These are phyloP conservation scores for Diutina ranongensis DNA, from an alignment of 1,139 yeast genomes.

Conservation along the genomic window DNA sequence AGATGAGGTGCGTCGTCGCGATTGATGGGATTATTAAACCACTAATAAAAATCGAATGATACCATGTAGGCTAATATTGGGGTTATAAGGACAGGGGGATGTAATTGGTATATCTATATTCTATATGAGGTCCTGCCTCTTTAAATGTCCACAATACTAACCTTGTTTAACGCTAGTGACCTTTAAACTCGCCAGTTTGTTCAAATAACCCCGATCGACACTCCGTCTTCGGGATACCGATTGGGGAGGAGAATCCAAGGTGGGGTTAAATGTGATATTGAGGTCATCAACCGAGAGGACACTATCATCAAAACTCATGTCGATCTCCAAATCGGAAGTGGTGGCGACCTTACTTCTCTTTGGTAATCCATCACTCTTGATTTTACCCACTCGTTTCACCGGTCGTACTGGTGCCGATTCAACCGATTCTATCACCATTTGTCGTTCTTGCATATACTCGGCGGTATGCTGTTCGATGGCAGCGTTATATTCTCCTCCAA, in stretches of 20 bases:
- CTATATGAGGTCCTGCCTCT: no score
- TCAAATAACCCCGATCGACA: neutral
- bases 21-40: no score
- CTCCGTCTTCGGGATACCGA: neutral
- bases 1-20: neutral
- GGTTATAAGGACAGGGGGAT: no score
- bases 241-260: neutral
- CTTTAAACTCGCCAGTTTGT: neutral
- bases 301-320: conserved; percentile 1
- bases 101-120: no score
- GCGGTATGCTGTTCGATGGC: neutral
- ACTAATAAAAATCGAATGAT: no score
- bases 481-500: neutral
- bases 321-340: neutral
- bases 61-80: no score
- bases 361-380: neutral
- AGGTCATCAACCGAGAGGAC: neutral
- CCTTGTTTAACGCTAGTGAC: neutral
- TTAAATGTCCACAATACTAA: no score
- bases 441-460: neutral
- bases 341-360: neutral
- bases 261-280: neutral
- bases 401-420: neutral
- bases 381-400: neutral
- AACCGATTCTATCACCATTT: neutral